These are phyloP conservation scores for Beauveria varroae DNA, from an alignment of 2,329 filamentous ascomycete genomes.

Conservation along the genomic window DNA sequence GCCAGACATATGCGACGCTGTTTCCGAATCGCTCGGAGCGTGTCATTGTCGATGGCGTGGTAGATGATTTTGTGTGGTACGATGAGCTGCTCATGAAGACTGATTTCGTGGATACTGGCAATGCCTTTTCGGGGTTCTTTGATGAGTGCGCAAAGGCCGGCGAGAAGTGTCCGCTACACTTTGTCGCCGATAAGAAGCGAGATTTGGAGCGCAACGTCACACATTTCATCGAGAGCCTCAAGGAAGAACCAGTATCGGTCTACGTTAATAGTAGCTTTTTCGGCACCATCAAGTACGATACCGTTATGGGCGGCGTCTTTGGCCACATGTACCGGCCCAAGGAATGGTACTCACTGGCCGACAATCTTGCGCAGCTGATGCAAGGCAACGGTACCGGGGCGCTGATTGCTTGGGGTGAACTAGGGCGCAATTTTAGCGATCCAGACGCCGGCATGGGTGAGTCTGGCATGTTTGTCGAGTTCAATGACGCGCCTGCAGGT, in stretches of 20 bases:
- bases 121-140: constrained; percentile 25
- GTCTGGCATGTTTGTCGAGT: constrained; percentile 19
- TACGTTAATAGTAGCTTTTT: constrained; percentile 31
- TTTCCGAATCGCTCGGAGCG: constrained; percentile 26
- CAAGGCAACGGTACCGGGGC: constrained; percentile 32
- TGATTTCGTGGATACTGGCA: constrained; percentile 23
- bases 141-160: constrained; percentile 35
- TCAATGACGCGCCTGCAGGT: constrained; percentile 22
- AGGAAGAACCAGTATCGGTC: constrained; percentile 28
- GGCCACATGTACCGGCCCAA: constrained; percentile 30
- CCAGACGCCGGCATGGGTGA: constrained; percentile 14
- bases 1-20: constrained; percentile 32
- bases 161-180: constrained; percentile 34
- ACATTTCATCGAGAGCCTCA: constrained; percentile 24
- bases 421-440: constrained; percentile 10
- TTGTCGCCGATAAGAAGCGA: constrained; percentile 28
- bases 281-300: constrained; percentile 29
- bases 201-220: constrained; percentile 26
- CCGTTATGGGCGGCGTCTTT: constrained; percentile 30
- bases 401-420: constrained; percentile 21
- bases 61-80: constrained; percentile 28
- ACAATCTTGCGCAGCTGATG: constrained; percentile 27
- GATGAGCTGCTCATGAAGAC: constrained; percentile 17
- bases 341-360: constrained; percentile 29
- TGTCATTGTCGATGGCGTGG: constrained; percentile 30